Evolutionary conservation across 139 green algal species (phyloP).

Genomic region (Asterochloris sp.): DNA sequence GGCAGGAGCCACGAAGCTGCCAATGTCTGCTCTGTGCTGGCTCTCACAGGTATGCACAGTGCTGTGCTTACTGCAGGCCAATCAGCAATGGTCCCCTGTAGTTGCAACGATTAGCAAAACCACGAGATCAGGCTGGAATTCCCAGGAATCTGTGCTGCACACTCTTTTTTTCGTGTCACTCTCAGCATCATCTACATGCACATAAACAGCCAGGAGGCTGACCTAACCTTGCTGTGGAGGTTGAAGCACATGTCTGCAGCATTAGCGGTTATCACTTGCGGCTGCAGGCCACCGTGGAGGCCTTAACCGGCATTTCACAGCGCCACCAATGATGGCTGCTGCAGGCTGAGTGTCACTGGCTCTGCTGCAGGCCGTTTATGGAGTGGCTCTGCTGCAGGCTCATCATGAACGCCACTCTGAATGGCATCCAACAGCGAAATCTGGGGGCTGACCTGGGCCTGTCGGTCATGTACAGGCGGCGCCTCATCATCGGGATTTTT

Average conservation of each 20-base stretch:
- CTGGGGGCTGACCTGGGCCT: conserved; percentile 36
- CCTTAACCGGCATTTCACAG: too few species aligned
- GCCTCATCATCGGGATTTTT: conserved; percentile 74
- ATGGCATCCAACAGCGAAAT: conserved; percentile 59
- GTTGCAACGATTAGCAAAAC: too few species aligned
- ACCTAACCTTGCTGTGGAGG: neutral
- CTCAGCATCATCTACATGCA: too few species aligned
- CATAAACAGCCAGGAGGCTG: neutral
- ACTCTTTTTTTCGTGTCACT: too few species aligned
- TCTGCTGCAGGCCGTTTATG: neutral
- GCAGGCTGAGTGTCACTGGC: neutral
- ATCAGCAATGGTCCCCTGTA: too few species aligned
- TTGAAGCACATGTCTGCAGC: neutral
- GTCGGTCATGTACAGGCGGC: conserved; percentile 62
- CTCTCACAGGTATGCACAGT: too few species aligned
- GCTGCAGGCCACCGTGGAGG: neutral
- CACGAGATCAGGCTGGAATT: too few species aligned
- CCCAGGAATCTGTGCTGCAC: neutral
- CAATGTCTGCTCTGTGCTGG: neutral
- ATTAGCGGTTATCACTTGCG: neutral
- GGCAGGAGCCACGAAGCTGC: neutral
- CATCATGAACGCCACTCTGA: conserved; percentile 56
- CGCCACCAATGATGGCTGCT: neutral
- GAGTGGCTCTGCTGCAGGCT: conserved; percentile 15
- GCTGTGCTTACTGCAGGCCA: too few species aligned